These are phyloP conservation scores for Stephania yunnanensis DNA, from an alignment of 164 flowering plant species.

Conservation along the genomic window DNA sequence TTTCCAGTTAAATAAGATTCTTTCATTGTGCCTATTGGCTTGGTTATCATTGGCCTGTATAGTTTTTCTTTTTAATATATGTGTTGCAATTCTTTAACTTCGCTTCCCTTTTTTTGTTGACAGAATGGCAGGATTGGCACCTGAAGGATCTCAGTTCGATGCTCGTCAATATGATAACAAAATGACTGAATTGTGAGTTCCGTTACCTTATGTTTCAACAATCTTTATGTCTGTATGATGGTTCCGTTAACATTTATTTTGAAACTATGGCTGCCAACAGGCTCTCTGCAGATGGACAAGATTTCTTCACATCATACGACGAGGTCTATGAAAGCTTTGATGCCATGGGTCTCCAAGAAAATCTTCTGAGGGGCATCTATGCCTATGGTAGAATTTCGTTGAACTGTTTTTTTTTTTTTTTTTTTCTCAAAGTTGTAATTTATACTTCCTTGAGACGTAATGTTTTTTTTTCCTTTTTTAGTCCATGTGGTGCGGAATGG, in stretches of 20 bases:
- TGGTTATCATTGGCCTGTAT: neutral
- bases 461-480: neutral
- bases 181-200: conserved; percentile 48
- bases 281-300: conserved; percentile 40
- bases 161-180: conserved; percentile 51
- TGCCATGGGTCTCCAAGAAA: conserved; percentile 56
- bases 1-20: neutral
- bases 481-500: neutral
- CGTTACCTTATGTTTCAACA: neutral
- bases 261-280: conserved; percentile 21
- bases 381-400: conserved; percentile 46
- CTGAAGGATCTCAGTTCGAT: conserved; percentile 62
- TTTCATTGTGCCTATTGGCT: neutral
- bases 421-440: neutral
- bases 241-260: neutral
- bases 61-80: neutral
- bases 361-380: conserved; percentile 71
- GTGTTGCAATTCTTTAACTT: neutral
- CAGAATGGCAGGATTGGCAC: conserved; percentile 42
- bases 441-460: neutral
- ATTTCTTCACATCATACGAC: conserved; percentile 53
- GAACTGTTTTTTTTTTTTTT: neutral
- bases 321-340: conserved; percentile 58
- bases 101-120: neutral
- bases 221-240: neutral